Evolutionary conservation across 1,284 basidiomycete genomes (phyloP), one percentile per base, ranked within the genome.

Genomic region (Filobasidium uniguttulatum): DNA sequence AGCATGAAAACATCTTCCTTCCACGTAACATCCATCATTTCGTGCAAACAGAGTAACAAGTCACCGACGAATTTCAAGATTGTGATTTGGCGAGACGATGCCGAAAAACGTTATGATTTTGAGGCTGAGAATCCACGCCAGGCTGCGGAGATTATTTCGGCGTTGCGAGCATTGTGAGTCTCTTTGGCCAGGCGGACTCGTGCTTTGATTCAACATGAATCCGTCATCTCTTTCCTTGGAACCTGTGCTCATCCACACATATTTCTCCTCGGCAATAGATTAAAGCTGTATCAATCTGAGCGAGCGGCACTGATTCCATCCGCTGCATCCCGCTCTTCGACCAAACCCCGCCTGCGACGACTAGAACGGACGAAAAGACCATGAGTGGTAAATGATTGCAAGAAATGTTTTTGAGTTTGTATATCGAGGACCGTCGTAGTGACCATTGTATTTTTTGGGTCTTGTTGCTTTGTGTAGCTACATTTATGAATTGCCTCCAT

Each of bases 71-170:
- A 79, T 22, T 93, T 99, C 77, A 94, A 94, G 72, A 71, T 88
- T 22, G 74, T 84, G 35, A 81, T 87, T 3, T 75, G 75, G 61
- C 71, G 80, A 36, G 81, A 83, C 43, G 75, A 77, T 9, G 77
- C 79, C 29, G 70, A 74, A 53, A 99, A 98, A 73, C 76, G 91
- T 29, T 98, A 97, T 64, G 93, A 98, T 62, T 96, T 97, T 64
- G 94, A 99, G 69, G 91, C 90, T 0, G 91, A 94, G 66, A 88
- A 75, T 59, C 74, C 82, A 0, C 80, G 80, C 61, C 67, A 81
- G 52, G 89, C 90, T 23, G 63, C 57, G 33, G 67, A 69, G 50
- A 69, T 69, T 36, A 60, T 68, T 10, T 50, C 53, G 3, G 59
- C 62, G 1, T 61, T 69, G 25, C 56, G 62, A 47, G 44, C 44